A percentile compares a stretch with the other conserved stretches of the same genome.
Conservation (phyloP, 345 rosid genomes). For the Hibiscus syriacus region DNA sequence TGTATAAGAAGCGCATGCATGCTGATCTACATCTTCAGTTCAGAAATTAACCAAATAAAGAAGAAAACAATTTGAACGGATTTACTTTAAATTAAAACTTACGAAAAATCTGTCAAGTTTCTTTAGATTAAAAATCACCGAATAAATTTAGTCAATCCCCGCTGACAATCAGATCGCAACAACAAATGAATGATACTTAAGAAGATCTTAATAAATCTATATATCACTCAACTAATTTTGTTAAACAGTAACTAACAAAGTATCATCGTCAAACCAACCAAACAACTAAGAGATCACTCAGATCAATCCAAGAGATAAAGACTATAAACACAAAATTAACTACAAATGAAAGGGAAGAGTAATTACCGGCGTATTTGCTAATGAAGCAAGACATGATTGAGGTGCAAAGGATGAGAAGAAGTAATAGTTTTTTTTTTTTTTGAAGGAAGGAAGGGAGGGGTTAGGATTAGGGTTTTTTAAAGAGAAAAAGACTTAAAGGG, state of each 20-base stretch:
- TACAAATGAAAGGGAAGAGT: not conserved
- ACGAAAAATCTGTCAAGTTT: not conserved
- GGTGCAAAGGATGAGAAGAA: not conserved
- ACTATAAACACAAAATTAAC: not conserved
- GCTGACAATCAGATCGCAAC: not conserved
- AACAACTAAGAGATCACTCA: not conserved
- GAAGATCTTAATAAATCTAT: not conserved
- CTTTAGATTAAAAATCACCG: not conserved
- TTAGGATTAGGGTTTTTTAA: conserved; percentile 5
- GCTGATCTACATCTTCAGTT: not conserved
- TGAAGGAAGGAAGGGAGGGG: not conserved
- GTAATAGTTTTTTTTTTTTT: not conserved
- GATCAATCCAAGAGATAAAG: not conserved
- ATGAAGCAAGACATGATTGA: too few relatives aligned
- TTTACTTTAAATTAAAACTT: not conserved
- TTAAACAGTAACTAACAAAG: not conserved
- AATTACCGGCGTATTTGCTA: too few relatives aligned
- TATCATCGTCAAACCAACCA: not conserved
- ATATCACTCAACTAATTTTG: too few relatives aligned
- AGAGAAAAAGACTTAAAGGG: not conserved
- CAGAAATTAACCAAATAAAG: not conserved
- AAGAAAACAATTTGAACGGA: not conserved
- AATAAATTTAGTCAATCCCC: too few relatives aligned
- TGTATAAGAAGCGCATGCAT: not conserved
- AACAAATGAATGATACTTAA: not conserved